Conservation (phyloP, 306 rosid genomes). For the Quercus agrifolia region DNA sequence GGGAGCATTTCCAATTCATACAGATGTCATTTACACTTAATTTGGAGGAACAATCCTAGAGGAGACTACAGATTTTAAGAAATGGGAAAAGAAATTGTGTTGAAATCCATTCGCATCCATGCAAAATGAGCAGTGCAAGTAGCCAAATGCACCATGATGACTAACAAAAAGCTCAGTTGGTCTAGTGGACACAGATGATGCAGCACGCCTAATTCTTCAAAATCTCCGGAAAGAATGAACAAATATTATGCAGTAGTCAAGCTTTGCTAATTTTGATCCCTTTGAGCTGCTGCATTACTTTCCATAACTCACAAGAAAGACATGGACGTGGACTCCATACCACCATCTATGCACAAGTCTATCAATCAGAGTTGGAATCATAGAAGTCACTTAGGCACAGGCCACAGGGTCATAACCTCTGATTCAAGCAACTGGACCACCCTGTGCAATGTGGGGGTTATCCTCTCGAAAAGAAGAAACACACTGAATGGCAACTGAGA, state of each 20-base stretch:
- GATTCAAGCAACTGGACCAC: constrained; percentile 90
- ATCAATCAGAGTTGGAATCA: constrained; percentile 76
- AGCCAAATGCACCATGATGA: constrained; percentile 13
- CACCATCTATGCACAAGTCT: constrained; percentile 6
- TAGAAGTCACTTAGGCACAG: constrained; percentile 97
- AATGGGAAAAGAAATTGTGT: neutral
- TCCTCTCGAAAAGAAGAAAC: constrained; percentile 86
- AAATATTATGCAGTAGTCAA: constrained; percentile 24
- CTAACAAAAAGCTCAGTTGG: constrained; percentile 6
- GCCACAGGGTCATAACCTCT: constrained; percentile 95
- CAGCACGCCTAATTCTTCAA: constrained; percentile 25
- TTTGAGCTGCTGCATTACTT: constrained; percentile 13
- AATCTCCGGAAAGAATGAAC: constrained; percentile 40
- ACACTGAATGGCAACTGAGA: constrained; percentile 76
- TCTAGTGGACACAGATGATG: constrained; percentile 22
- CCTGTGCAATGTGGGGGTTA: constrained; percentile 90
- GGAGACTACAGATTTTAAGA: constrained; percentile 35
- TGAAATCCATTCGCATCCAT: constrained; percentile 33
- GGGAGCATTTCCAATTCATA: constrained; percentile 35
- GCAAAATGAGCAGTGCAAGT: constrained; percentile 21
- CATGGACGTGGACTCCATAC: constrained; percentile 20
- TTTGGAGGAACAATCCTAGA: constrained; percentile 36
- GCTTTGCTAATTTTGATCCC: constrained; percentile 27
- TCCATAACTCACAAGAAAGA: constrained; percentile 23
- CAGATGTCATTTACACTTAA: constrained; percentile 66